Conservation (phyloP, 768 basidiomycete genomes). For the Suillus hirtellus region DNA sequence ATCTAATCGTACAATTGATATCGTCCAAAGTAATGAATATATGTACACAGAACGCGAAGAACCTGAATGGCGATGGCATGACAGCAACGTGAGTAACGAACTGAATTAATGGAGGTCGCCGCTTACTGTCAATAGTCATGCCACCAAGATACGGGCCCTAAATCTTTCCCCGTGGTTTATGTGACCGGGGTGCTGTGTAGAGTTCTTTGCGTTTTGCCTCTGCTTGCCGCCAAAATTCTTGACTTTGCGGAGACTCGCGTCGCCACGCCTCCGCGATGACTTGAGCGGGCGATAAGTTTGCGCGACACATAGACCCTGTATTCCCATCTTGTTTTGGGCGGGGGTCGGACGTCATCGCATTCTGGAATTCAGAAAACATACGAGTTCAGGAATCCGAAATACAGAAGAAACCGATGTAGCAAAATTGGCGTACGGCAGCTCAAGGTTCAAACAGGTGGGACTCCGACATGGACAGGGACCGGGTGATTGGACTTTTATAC, state of each 20-base stretch:
- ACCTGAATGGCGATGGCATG: conserved; percentile 7
- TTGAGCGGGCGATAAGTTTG: conserved; percentile 51
- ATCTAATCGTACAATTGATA: conserved; percentile 29
- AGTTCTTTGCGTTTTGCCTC: conserved; percentile 48
- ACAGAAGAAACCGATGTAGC: conserved; percentile 27
- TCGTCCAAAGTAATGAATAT: conserved; percentile 25
- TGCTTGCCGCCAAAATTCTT: conserved; percentile 60
- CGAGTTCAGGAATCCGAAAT: conserved; percentile 24
- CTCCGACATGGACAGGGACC: conserved; percentile 28
- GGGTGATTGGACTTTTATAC: conserved; percentile 34
- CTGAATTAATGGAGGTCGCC: not conserved
- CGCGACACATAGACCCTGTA: conserved; percentile 28
- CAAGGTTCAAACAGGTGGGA: conserved; percentile 34
- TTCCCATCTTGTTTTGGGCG: conserved; percentile 36
- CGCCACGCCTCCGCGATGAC: conserved; percentile 73
- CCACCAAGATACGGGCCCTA: conserved; percentile 31
- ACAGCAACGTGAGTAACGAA: conserved; percentile 1
- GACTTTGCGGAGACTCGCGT: conserved; percentile 56
- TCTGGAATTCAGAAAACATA: conserved; percentile 31
- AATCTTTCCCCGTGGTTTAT: conserved; percentile 50
- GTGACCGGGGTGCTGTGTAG: conserved; percentile 42
- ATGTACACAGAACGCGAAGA: conserved; percentile 34
- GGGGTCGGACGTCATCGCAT: conserved; percentile 39
- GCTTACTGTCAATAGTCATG: conserved; percentile 19
- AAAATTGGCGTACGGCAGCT: conserved; percentile 39